Base-by-base conservation (phyloP, 2,329 filamentous ascomycete species). In the Chaetomiaceae sp. region DNA sequence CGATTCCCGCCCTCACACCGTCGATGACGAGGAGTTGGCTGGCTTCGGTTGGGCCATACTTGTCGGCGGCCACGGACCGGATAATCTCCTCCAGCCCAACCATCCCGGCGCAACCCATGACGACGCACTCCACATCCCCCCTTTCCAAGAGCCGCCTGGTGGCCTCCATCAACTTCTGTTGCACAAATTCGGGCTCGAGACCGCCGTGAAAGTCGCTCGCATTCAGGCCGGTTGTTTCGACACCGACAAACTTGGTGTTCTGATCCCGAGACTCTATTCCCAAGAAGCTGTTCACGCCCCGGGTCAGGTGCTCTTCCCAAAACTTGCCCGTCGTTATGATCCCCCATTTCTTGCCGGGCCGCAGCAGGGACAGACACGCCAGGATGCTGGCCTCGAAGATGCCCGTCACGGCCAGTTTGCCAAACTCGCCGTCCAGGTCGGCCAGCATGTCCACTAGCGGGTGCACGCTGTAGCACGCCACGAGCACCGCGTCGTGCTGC, bases 71-170 rank as follows among this genome's bases (percentile, higher is more conserved):
- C 1, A 85, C 85, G 38, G 79, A 75, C 30, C 85, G 77, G 34
- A 96, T 89, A 52, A 85, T 85, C 35, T 81, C 74, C 60, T 93
- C 86, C 69, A 96, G 77, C 0, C 90, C 91, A 1, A 85, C 84
- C 91, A 96, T 96, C 0, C 90, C 91, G 3, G 88, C 91, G 66
- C 91, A 96, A 0, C 91, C 91, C 73, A 96, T 78, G 62, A 89
- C 86, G 7, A 96, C 80, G 20, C 83, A 86, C 4, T 75, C 73
- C 0, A 91, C 78, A 3, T 74, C 71, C 0, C 76, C 72, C 12
- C 73, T 73, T 7, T 64, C 65, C 23, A 95, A 68, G 21, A 96
- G 70, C 44, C 76, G 72, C 65, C 76, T 79, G 0, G 88, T 87
- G 0, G 90, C 89, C 14, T 81, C 76, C 58, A 76, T 82, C 64